Percentiles rank a stretch among this genome's conserved stretches.
Conservation (phyloP, 2,329 filamentous ascomycete genomes). For the Delphinella strobiligena region DNA sequence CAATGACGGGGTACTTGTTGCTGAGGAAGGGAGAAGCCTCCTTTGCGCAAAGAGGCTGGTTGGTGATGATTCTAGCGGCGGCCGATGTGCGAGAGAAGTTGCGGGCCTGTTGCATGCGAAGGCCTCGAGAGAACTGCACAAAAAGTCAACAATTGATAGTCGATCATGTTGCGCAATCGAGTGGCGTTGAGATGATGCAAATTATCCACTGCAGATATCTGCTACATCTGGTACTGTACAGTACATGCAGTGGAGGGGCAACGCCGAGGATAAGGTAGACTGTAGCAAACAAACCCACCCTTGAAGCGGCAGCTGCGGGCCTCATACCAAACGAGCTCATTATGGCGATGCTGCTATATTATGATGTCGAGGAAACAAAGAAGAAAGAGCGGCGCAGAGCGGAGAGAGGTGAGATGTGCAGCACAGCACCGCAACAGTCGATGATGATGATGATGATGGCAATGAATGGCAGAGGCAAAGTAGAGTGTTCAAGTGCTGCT, state of each 20-base stretch:
- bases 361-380: slow-evolving; percentile 2
- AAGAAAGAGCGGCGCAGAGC: not conserved
- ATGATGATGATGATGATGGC: too few species aligned
- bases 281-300: slow-evolving; percentile 13
- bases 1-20: slow-evolving; percentile 91
- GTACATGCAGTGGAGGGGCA: too few species aligned
- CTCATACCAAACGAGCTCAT: slow-evolving; percentile 26
- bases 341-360: slow-evolving; percentile 1
- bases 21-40: slow-evolving; percentile 80
- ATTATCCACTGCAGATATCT: slow-evolving; percentile 4
- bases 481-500: too few species aligned
- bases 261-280: not conserved
- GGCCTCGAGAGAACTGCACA: slow-evolving; percentile 9
- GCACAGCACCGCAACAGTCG: slow-evolving; percentile 3
- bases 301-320: slow-evolving; percentile 19
- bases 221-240: too few species aligned
- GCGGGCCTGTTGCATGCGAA: slow-evolving; percentile 41
- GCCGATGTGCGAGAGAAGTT: slow-evolving; percentile 80
- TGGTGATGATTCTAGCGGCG: slow-evolving; percentile 74
- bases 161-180: slow-evolving; percentile 15
- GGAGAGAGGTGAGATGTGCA: slow-evolving; percentile 2
- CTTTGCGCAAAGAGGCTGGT: slow-evolving; percentile 77
- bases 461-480: too few species aligned
- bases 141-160: too few species aligned
- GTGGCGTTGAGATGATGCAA: slow-evolving; percentile 4